Percentiles rank a stretch among this genome's conserved stretches.
phyloP scores from a whole-genome alignment of 371 early-diverging fungal genomes.

The Rhizomucor miehei region DNA sequence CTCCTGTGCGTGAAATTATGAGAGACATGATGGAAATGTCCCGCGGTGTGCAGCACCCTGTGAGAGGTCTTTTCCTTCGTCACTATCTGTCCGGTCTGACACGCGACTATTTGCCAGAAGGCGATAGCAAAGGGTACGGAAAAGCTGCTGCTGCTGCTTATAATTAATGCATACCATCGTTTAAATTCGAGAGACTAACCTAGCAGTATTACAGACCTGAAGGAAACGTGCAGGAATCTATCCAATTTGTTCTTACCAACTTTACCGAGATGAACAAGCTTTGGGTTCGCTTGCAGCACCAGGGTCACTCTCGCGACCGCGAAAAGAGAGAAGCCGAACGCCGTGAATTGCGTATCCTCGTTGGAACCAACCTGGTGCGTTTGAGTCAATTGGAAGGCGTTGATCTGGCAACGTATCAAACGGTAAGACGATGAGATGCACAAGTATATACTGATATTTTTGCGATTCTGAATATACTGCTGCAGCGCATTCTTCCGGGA shows the following conservation, averaged over 20 bases:
- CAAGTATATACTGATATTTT: neutral
- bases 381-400: constrained; percentile 89
- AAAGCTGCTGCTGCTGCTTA: no score
- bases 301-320: constrained; percentile 90
- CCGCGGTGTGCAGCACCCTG: constrained; percentile 96
- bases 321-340: constrained; percentile 94
- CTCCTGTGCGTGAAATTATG: constrained; percentile 93
- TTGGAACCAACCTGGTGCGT: constrained; percentile 95
- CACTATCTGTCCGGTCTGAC: constrained; percentile 93
- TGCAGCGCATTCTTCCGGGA: constrained; percentile 77
- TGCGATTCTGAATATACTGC: no score
- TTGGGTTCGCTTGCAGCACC: constrained; percentile 97
- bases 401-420: constrained; percentile 77
- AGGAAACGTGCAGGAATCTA: constrained; percentile 85
- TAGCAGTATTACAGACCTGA: constrained; percentile 51
- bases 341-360: constrained; percentile 88
- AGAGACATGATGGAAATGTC: constrained; percentile 98
- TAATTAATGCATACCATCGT: neutral
- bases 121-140: constrained; percentile 58
- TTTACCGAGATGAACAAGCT: constrained; percentile 99
- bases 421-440: constrained; percentile 27
- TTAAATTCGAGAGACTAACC: no score
- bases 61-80: constrained; percentile 91
- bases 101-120: constrained; percentile 78
- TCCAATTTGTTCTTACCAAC: constrained; percentile 92